Evolutionary conservation across 2,329 filamentous ascomycete genomes (phyloP).

Genomic region (Tolypocladium ovalisporum): DNA sequence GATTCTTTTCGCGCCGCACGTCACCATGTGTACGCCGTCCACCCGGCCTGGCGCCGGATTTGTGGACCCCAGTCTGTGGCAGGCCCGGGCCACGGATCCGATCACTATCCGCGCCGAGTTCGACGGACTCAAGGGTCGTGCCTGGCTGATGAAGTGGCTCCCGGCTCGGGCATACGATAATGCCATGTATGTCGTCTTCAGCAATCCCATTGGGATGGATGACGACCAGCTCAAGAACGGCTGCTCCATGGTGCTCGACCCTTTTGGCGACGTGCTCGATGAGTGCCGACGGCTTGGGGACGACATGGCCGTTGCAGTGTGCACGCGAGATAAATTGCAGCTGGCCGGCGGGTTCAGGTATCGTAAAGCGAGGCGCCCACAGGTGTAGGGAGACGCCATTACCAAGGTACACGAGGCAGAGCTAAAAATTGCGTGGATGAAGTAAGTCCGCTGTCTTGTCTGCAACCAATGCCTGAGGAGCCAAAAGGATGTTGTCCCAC

Average conservation of each 20-base stretch:
- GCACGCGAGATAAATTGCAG: constrained; percentile 7
- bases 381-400: constrained; percentile 6
- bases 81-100: constrained; percentile 3
- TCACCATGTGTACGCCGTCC: constrained; percentile 10
- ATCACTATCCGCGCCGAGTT: constrained; percentile 8
- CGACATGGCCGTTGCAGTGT: constrained; percentile 7
- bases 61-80: constrained; percentile 6
- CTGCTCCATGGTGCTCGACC: constrained; percentile 9
- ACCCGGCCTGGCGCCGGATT: constrained; percentile 8
- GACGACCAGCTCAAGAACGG: constrained; percentile 10
- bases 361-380: constrained; percentile 5
- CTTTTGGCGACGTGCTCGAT: constrained; percentile 7
- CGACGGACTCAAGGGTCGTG: constrained; percentile 8
- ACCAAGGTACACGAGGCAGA: constrained; percentile 2
- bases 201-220: constrained; percentile 8
- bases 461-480: background rate
- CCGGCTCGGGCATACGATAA: constrained; percentile 9
- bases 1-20: constrained; percentile 8
- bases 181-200: constrained; percentile 9
- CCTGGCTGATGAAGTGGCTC: constrained; percentile 11
- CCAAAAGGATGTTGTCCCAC: background rate
- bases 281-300: constrained; percentile 7
- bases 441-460: background rate
- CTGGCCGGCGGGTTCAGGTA: constrained; percentile 7
- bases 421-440: constrained; percentile 8